A percentile compares a stretch with the other conserved stretches of the same genome.
Evolutionary conservation across 2,329 filamentous ascomycete genomes (phyloP).

Genomic region (Phoma sp.): DNA sequence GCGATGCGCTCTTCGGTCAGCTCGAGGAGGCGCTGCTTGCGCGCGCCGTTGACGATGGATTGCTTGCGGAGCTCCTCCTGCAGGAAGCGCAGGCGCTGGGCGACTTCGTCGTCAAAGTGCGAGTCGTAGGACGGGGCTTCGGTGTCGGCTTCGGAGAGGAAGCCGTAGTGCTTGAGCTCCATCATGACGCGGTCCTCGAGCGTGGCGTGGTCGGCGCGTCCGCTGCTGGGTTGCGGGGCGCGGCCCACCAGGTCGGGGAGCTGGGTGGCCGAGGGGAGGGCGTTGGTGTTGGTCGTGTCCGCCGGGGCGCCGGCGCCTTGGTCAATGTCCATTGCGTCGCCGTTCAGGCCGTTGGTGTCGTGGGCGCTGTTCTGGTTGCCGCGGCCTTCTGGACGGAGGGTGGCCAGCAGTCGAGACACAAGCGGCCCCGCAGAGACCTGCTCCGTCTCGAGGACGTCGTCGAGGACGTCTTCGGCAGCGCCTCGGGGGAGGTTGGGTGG

Average conservation of each 20-base stretch:
- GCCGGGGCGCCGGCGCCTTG: slow-evolving; percentile 46
- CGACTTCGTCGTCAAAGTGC: slow-evolving; percentile 92
- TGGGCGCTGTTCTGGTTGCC: slow-evolving; percentile 63
- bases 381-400: slow-evolving; percentile 77
- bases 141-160: slow-evolving; percentile 76
- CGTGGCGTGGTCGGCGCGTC: slow-evolving; percentile 80
- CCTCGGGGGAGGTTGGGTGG: slow-evolving; percentile 84
- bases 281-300: slow-evolving; percentile 45
- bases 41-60: slow-evolving; percentile 85
- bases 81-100: slow-evolving; percentile 83
- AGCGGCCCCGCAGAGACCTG: slow-evolving; percentile 87
- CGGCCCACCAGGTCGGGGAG: slow-evolving; percentile 86
- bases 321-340: slow-evolving; percentile 55
- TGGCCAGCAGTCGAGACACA: slow-evolving; percentile 79
- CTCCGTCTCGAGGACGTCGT: slow-evolving; percentile 86
- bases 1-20: slow-evolving; percentile 92
- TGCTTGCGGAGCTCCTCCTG: slow-evolving; percentile 83
- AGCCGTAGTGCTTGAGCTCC: slow-evolving; percentile 88
- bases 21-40: slow-evolving; percentile 85
- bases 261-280: slow-evolving; percentile 72
- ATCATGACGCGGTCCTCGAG: slow-evolving; percentile 91
- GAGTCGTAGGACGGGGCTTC: slow-evolving; percentile 79
- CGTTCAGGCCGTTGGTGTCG: slow-evolving; percentile 61
- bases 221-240: slow-evolving; percentile 69
- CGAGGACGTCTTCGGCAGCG: slow-evolving; percentile 83